Conservation (phyloP, 208 protist genomes). For the Acanthamoeba quina region DNA sequence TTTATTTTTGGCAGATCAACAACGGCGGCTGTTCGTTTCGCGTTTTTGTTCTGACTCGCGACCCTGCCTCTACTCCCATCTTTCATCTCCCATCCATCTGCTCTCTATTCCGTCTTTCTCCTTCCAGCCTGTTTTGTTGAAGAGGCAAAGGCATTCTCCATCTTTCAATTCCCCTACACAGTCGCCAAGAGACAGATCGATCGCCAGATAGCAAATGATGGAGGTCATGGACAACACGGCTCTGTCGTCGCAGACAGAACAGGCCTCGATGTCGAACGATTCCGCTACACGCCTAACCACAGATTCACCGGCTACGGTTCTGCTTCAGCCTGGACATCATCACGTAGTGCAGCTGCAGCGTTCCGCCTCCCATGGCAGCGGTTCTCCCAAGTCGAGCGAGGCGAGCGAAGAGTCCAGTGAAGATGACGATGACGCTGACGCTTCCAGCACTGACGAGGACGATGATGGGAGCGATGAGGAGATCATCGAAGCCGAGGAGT, state of each 20-base stretch:
- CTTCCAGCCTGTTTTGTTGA: too few relatives aligned
- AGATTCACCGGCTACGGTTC: not conserved
- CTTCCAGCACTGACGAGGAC: not conserved
- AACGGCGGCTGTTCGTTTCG: too few relatives aligned
- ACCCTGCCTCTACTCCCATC: too few relatives aligned
- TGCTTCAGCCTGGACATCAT: not conserved
- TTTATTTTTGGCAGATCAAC: too few relatives aligned
- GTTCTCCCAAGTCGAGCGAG: constrained; percentile 2
- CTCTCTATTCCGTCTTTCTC: too few relatives aligned
- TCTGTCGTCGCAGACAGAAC: not conserved
- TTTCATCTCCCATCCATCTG: too few relatives aligned
- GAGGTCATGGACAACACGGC: not conserved
- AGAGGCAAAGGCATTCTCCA: too few relatives aligned
- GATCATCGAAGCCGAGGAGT: not conserved
- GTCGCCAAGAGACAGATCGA: too few relatives aligned
- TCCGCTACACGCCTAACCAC: not conserved
- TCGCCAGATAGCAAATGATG: not conserved
- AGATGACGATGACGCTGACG: not conserved
- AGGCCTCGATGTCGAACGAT: too few relatives aligned
- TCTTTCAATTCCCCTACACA: too few relatives aligned
- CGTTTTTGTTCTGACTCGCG: too few relatives aligned
- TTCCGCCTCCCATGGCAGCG: not conserved
- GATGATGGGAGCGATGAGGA: not conserved
- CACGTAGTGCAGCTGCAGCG: not conserved
- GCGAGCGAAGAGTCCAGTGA: not conserved